A percentile compares a stretch with the other conserved stretches of the same genome.
These are phyloP conservation scores for Vicia villosa DNA, from an alignment of 306 rosid genomes.

Conservation along the genomic window DNA sequence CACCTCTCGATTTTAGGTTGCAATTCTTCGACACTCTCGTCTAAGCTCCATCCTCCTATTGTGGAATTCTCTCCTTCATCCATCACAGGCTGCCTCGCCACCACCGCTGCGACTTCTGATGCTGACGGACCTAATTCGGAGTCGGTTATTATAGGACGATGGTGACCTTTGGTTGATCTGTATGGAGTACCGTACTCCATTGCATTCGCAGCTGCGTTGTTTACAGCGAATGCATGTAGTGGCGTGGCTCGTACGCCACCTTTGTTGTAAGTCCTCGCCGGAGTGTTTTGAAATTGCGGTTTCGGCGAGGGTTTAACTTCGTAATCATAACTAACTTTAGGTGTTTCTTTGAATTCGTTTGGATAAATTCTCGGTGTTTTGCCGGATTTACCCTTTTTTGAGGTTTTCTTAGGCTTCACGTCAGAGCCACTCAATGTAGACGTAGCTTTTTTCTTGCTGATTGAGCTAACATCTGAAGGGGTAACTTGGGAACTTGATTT, in stretches of 20 bases:
- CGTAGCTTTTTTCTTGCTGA: conserved; percentile 35
- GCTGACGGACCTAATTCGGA: conserved; percentile 94
- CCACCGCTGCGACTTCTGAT: conserved; percentile 78
- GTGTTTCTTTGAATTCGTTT: background rate
- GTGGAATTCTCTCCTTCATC: conserved; percentile 64
- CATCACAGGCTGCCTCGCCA: conserved; percentile 47
- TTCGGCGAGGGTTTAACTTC: conserved; percentile 35
- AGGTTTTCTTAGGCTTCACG: conserved; percentile 5
- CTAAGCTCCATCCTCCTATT: conserved; percentile 65
- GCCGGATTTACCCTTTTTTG: conserved; percentile 10
- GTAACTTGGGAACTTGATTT: conserved; percentile 47
- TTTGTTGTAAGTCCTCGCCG: background rate
- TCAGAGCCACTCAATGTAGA: conserved; percentile 48
- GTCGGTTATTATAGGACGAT: conserved; percentile 51
- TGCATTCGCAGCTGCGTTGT: conserved; percentile 22
- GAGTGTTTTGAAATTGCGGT: conserved; percentile 20
- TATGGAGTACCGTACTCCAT: conserved; percentile 62
- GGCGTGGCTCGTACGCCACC: conserved; percentile 46
- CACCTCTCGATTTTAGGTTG: conserved; percentile 84
- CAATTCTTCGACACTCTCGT: conserved; percentile 67
- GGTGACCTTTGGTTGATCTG: conserved; percentile 41
- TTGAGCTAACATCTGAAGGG: conserved; percentile 39
- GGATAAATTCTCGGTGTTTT: background rate
- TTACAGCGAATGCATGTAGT: conserved; percentile 2
- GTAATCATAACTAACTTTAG: conserved; percentile 27